Evolutionary conservation across 2,329 filamentous ascomycete species (phyloP), one percentile per base, ranked within the genome.

Genomic region (Zymoseptoria tritici): DNA sequence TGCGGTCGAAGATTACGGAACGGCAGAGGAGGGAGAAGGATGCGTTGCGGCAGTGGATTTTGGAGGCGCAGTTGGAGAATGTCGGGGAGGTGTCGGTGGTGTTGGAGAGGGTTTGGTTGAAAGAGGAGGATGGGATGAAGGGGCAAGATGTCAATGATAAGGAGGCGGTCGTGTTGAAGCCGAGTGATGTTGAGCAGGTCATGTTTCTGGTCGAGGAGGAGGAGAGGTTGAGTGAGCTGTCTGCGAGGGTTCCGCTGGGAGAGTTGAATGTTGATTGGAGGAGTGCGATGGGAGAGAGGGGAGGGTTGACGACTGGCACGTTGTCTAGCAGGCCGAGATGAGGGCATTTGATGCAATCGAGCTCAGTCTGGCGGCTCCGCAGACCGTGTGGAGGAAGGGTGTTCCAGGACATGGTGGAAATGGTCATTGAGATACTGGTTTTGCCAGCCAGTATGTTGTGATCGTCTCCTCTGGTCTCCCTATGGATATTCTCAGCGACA

Each of bases 31-130:
- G 76, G 9, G 76, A 73, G 55, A 76, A 77, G 20, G 74, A 72
- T 46, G 67, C 75, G 51, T 67, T 76, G 51, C 74, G 75, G 58
- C 62, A 66, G 53, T 96, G 90, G 83, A 86, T 90, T 13, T 80
- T 99, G 55, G 94, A 99, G 75, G 94, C 93, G 24, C 94, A 99
- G 77, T 76, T 99, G 60, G 94, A 99, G 78, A 99, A 97, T 74
- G 89, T 92, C 71, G 90, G 90, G 53, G 92, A 97, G 72, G 86
- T 87, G 52, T 80, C 86, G 4, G 88, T 97, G 65, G 84, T 89
- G 70, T 81, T 99, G 56, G 90, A 96, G 75, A 81, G 60, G 42
- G 65, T 71, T n/a, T 62, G 60, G 62, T 56, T 73, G 61, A 69
- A 64, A 52, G 66, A 68, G 57, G 66, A 65, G 53, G 67, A 70